Conservation (phyloP, 495 filamentous ascomycete species). For the Chaetomium cochliodes region DNA sequence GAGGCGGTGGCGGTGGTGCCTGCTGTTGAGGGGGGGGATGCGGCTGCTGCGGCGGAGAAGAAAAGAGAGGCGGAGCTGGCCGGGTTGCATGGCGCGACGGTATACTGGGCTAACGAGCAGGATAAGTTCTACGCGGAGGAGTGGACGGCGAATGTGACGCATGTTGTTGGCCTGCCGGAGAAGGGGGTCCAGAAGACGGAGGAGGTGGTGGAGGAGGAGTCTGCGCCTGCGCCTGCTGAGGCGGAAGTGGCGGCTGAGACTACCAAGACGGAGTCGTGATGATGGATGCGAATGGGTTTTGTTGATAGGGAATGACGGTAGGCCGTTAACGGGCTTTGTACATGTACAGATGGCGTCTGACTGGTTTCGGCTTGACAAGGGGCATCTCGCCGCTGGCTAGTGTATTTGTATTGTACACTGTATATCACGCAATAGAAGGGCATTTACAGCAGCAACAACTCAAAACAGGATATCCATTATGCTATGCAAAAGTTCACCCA, state of each 20-base stretch:
- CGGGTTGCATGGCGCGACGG: constrained; percentile 40
- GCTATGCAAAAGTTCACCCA: constrained; percentile 3
- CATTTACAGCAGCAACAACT: background rate
- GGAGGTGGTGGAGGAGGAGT: constrained; percentile 22
- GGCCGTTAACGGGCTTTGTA: background rate
- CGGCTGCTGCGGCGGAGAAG: constrained; percentile 25
- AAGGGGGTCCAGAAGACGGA: constrained; percentile 31
- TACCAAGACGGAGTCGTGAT: background rate
- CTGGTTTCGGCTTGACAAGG: background rate
- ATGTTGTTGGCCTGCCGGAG: constrained; percentile 44
- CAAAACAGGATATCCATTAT: background rate
- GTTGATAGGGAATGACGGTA: background rate
- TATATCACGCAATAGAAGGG: constrained; percentile 11
- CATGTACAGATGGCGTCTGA: background rate
- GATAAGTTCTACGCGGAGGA: constrained; percentile 63
- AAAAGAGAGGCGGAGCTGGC: constrained; percentile 17
- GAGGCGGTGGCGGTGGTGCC: constrained; percentile 17
- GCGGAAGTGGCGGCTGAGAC: background rate
- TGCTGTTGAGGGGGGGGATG: constrained; percentile 24
- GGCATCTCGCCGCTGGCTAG: background rate
- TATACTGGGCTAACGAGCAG: constrained; percentile 68
- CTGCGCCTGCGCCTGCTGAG: background rate
- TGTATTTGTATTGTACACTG: constrained; percentile 19
- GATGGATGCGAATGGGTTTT: background rate
- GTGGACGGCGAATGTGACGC: constrained; percentile 70